phyloP scores from a whole-genome alignment of 1,284 basidiomycete genomes.

The Apiotrichum laibachii region DNA sequence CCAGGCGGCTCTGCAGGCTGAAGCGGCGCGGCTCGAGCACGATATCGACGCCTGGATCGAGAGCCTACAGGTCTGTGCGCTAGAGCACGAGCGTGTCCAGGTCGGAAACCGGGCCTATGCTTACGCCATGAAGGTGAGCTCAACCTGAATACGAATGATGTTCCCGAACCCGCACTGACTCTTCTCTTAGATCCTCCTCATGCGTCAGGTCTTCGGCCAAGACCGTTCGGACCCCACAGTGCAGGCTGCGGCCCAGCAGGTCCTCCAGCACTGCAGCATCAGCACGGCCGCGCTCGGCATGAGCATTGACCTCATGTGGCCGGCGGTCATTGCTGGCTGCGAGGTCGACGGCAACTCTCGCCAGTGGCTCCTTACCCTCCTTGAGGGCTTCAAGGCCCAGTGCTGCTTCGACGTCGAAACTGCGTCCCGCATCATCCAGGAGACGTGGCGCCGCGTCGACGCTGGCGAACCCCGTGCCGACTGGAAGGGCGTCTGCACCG shows the following conservation, averaged over 20 bases:
- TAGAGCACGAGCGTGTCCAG: constrained; percentile 51
- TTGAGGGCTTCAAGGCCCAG: constrained; percentile 55
- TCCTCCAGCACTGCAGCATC: constrained; percentile 44
- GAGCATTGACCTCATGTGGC: constrained; percentile 54
- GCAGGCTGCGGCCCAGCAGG: constrained; percentile 46
- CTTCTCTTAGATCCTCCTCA: constrained; percentile 52
- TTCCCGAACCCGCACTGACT: not conserved
- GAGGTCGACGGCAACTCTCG: constrained; percentile 50
- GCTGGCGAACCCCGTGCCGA: constrained; percentile 29
- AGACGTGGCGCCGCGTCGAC: constrained; percentile 51
- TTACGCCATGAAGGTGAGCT: constrained; percentile 50
- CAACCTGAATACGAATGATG: not conserved
- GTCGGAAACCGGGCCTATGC: constrained; percentile 52
- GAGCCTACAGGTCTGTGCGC: constrained; percentile 25
- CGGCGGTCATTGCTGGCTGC: constrained; percentile 55
- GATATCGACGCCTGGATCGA: constrained; percentile 51
- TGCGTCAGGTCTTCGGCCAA: constrained; percentile 54
- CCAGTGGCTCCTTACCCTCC: constrained; percentile 52
- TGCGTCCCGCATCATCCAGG: constrained; percentile 54
- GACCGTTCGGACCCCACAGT: constrained; percentile 50
- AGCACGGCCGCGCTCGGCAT: constrained; percentile 47
- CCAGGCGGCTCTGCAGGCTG: constrained; percentile 9
- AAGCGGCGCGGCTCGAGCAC: constrained; percentile 39
- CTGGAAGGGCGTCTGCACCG: constrained; percentile 49
- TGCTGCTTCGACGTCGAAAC: constrained; percentile 59